A percentile compares a stretch with the other conserved stretches of the same genome.
phyloP scores from a whole-genome alignment of 495 filamentous ascomycete species.

The Neurospora sp. region DNA sequence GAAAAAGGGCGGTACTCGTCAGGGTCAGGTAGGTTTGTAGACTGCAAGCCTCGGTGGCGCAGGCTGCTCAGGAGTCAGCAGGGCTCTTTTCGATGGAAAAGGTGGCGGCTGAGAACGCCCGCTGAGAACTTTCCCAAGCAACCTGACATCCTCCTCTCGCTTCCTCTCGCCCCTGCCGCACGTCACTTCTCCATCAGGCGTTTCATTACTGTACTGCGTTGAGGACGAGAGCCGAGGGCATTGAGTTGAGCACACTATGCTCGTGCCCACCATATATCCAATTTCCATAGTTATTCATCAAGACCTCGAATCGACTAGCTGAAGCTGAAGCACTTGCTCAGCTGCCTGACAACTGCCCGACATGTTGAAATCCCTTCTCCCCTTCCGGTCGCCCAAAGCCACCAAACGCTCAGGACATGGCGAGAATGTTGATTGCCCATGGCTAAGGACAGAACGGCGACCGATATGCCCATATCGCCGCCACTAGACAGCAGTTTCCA shows the following conservation, averaged over 20 bases:
- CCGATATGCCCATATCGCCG: neutral
- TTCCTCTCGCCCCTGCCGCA: neutral
- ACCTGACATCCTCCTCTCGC: neutral
- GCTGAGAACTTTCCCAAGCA: neutral
- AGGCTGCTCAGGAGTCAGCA: too few relatives aligned
- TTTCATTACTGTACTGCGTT: neutral
- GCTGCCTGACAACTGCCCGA: neutral
- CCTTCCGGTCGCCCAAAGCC: too few relatives aligned
- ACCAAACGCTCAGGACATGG: too few relatives aligned
- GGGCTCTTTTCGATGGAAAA: too few relatives aligned
- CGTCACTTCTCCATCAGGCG: neutral
- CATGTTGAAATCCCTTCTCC: neutral
- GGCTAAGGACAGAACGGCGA: neutral
- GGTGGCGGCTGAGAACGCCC: too few relatives aligned
- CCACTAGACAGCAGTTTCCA: neutral
- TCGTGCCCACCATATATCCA: neutral
- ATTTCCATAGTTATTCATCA: neutral
- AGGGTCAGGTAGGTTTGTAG: too few relatives aligned
- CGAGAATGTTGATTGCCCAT: neutral
- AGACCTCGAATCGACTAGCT: neutral
- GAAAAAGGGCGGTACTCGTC: too few relatives aligned
- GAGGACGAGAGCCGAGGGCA: neutral
- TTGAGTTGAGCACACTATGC: neutral
- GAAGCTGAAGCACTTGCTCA: neutral
- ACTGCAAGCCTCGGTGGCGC: too few relatives aligned